Conservation (phyloP, 208 protist genomes). For the Naegleria lovaniensis region DNA sequence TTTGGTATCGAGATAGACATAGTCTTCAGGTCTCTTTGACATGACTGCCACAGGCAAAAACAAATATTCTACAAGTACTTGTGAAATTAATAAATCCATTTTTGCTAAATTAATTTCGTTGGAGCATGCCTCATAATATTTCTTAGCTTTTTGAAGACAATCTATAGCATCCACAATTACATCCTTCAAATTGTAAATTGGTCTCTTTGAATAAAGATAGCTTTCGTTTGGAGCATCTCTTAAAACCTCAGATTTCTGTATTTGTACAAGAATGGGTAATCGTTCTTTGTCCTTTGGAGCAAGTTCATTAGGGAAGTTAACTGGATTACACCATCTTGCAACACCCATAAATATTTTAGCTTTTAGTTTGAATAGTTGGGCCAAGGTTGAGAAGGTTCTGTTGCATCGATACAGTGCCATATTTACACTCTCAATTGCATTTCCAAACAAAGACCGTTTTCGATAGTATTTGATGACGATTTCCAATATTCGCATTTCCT, state of each 20-base stretch:
- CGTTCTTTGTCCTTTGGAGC: background rate
- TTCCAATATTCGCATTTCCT: background rate
- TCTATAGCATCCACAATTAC: background rate
- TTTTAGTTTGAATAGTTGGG: background rate
- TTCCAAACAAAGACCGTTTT: background rate
- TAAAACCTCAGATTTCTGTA: background rate
- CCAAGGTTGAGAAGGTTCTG: background rate
- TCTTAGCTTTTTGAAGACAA: background rate
- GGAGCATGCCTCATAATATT: background rate
- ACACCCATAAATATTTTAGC: background rate
- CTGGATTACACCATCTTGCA: background rate
- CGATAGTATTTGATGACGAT: background rate
- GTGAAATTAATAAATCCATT: background rate
- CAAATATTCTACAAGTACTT: background rate
- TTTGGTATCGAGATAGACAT: background rate
- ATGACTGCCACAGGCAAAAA: background rate
- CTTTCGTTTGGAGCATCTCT: background rate
- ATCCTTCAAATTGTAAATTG: background rate
- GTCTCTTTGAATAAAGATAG: background rate
- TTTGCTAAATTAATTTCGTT: constrained; percentile 1
- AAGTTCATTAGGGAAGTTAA: background rate
- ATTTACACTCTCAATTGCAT: background rate
- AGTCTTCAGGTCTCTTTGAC: background rate
- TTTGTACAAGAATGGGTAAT: background rate
- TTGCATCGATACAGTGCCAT: background rate